Conservation (phyloP, 495 filamentous ascomycete genomes). For the Tetracladium marchalianum region DNA sequence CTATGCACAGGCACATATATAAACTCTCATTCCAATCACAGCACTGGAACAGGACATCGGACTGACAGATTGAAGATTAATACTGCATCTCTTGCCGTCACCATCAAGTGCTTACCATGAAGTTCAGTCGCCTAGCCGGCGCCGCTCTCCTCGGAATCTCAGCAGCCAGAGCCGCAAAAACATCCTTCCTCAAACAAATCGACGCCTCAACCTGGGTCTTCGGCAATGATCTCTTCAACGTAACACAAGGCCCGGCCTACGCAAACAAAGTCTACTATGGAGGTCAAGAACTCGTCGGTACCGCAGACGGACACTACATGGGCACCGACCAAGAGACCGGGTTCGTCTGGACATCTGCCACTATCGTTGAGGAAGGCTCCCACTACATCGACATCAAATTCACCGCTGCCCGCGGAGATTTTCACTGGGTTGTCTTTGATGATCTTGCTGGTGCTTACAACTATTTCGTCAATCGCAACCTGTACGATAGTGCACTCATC, state of each 20-base stretch:
- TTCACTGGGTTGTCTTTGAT: conserved; percentile 31
- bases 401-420: conserved; percentile 25
- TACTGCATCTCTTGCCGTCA: too few relatives aligned
- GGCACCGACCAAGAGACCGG: conserved; percentile 25
- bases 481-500: conserved; percentile 30
- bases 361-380: conserved; percentile 19
- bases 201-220: conserved; percentile 9
- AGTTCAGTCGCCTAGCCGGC: too few relatives aligned
- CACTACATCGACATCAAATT: conserved; percentile 29
- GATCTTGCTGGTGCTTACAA: conserved; percentile 30
- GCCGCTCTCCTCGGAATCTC: too few relatives aligned
- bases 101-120: too few relatives aligned
- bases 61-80: too few relatives aligned
- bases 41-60: too few relatives aligned
- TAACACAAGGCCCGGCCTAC: conserved; percentile 20
- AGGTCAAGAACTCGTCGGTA: conserved; percentile 26
- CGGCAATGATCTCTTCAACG: conserved; percentile 27
- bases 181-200: too few relatives aligned
- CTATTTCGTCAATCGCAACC: conserved; percentile 30
- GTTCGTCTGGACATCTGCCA: conserved; percentile 27
- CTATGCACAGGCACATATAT: too few relatives aligned
- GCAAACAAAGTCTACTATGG: conserved; percentile 28
- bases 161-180: too few relatives aligned
- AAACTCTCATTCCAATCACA: too few relatives aligned
- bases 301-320: conserved; percentile 30